Conservation (phyloP, 306 rosid species). For the Astragalus glycyphyllos region DNA sequence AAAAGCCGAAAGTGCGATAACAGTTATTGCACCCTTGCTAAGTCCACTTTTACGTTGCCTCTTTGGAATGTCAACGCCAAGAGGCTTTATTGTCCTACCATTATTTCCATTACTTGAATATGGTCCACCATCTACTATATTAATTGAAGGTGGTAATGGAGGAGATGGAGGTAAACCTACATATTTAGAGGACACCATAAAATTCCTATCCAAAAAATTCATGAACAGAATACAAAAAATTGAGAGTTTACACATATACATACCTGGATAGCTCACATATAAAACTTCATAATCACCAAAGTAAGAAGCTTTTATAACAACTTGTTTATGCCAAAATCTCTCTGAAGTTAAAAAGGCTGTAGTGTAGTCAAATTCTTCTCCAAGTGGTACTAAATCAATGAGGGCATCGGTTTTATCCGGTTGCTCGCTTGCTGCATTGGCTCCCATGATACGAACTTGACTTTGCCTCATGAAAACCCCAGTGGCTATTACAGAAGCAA, state of each 20-base stretch:
- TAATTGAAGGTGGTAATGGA: constrained; percentile 71
- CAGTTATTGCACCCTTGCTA: constrained; percentile 64
- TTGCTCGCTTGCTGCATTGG: constrained; percentile 74
- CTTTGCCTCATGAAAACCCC: constrained; percentile 87
- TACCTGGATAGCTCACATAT: constrained; percentile 92
- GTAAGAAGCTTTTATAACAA: constrained; percentile 68
- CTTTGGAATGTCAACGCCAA: constrained; percentile 80
- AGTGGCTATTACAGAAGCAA: constrained; percentile 76
- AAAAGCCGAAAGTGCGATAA: constrained; percentile 72
- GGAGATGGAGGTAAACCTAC: constrained; percentile 92
- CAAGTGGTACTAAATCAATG: constrained; percentile 84
- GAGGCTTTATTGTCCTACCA: constrained; percentile 76
- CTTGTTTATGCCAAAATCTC: constrained; percentile 88
- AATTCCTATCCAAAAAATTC: constrained; percentile 36
- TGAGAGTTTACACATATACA: constrained; percentile 15
- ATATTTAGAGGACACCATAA: constrained; percentile 39
- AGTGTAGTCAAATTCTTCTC: constrained; percentile 78
- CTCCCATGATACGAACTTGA: constrained; percentile 95
- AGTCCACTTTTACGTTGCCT: constrained; percentile 63
- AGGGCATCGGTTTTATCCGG: constrained; percentile 78
- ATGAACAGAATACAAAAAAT: constrained; percentile 39
- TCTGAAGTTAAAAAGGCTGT: constrained; percentile 79
- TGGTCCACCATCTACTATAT: constrained; percentile 67
- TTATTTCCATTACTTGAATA: constrained; percentile 57
- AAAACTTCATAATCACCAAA: constrained; percentile 91